Percentiles rank a stretch among this genome's conserved stretches.
Evolutionary conservation across 257 asterid genomes (phyloP).

Genomic region (Solanum chilense): DNA sequence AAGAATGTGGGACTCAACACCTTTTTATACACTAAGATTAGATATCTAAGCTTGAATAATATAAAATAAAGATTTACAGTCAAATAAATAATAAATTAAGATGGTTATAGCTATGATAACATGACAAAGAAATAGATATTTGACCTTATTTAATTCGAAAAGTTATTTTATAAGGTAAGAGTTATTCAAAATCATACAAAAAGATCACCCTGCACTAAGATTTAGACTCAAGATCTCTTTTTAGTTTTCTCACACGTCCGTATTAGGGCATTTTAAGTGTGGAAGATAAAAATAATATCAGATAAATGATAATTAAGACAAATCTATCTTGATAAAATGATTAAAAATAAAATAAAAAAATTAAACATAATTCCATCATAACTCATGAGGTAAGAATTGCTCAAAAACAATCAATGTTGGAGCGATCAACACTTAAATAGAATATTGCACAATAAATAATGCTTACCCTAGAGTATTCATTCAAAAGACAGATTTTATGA

Average conservation of each 20-base stretch:
- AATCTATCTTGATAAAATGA: fast-evolving
- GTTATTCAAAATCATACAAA: not conserved
- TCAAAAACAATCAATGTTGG: no score
- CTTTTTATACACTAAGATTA: no score
- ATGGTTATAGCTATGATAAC: no score
- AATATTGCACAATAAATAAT: no score
- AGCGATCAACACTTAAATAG: no score
- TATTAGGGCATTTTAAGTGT: not conserved
- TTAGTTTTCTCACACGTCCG: not conserved
- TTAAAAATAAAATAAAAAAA: no score
- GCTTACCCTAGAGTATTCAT: no score
- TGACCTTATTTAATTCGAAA: not conserved
- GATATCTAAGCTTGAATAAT: fast-evolving
- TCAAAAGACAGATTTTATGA: no score
- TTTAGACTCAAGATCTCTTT: no score
- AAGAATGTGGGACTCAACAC: not conserved
- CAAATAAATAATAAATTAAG: not conserved
- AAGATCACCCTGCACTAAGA: not conserved
- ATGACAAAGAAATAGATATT: not conserved
- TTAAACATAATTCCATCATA: no score
- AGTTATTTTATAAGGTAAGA: not conserved
- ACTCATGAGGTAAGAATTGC: no score
- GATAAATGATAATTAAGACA: no score
- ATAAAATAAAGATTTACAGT: not conserved
- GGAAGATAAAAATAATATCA: not conserved